Evolutionary conservation across 768 basidiomycete genomes (phyloP).

Genomic region (Hirschioporus abietinus): DNA sequence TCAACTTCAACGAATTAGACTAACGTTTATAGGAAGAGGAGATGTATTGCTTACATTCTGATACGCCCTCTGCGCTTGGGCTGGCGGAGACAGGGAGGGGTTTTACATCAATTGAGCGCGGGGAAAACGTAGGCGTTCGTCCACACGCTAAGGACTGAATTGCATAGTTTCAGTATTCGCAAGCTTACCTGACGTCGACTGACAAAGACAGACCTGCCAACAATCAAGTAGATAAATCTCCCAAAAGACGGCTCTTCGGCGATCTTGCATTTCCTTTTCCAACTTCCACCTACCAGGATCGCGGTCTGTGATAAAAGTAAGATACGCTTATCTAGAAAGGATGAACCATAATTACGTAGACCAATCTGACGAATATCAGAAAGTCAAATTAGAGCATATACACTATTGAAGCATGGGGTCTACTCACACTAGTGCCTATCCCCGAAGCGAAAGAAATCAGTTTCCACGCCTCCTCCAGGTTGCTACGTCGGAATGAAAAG

Average conservation of each 20-base stretch:
- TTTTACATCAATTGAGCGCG: background rate
- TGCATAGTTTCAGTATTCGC: background rate
- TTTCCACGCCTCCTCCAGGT: constrained; percentile 70
- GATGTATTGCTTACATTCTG: background rate
- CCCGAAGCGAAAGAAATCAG: constrained; percentile 58
- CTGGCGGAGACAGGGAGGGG: background rate
- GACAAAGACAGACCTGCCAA: constrained; percentile 44
- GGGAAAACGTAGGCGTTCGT: background rate
- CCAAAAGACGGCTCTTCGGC: constrained; percentile 71
- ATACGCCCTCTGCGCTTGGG: background rate
- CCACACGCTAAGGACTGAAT: background rate
- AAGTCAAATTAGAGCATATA: constrained; percentile 11
- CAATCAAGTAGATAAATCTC: constrained; percentile 68
- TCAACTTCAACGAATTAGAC: background rate
- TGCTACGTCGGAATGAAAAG: background rate
- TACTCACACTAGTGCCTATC: constrained; percentile 56
- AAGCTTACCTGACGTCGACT: background rate
- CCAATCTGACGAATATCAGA: constrained; percentile 42
- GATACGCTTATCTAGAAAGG: constrained; percentile 29
- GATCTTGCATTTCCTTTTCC: constrained; percentile 54
- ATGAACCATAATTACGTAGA: constrained; percentile 43
- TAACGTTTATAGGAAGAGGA: too few species aligned
- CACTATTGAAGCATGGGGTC: background rate
- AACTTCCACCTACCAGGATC: constrained; percentile 63
- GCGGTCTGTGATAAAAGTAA: constrained; percentile 42